Evolutionary conservation across 306 rosid species (phyloP).

Genomic region (Vachellia pachyceras): DNA sequence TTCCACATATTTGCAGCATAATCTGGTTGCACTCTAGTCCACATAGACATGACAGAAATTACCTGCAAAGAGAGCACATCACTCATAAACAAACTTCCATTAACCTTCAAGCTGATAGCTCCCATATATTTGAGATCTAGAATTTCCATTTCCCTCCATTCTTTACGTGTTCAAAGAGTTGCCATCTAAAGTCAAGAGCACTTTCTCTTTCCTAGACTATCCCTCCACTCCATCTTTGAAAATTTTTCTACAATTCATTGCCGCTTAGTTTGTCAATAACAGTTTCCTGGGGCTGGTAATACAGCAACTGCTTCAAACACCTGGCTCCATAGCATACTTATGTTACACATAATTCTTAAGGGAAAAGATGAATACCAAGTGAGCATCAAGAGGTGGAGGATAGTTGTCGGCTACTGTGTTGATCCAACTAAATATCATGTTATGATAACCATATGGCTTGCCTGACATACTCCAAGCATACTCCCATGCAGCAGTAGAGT

Average conservation of each 20-base stretch:
- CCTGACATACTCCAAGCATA: constrained; percentile 93
- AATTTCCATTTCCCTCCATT: neutral
- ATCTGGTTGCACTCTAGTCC: constrained; percentile 95
- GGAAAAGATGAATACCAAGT: constrained; percentile 68
- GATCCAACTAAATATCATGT: constrained; percentile 99
- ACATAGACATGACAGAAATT: constrained; percentile 99
- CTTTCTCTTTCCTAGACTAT: constrained; percentile 12
- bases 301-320: constrained; percentile 23
- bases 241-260: constrained; percentile 22
- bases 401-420: constrained; percentile 93
- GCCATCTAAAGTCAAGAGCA: constrained; percentile 7
- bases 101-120: constrained; percentile 14
- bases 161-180: neutral
- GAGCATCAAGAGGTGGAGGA: constrained; percentile 99
- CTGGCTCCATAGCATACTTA: constrained; percentile 31
- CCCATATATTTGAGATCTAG: constrained; percentile 7
- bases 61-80: constrained; percentile 60
- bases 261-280: neutral
- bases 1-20: constrained; percentile 99
- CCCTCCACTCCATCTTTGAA: constrained; percentile 18
- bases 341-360: constrained; percentile 8
- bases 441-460: constrained; percentile 98
- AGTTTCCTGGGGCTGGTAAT: too few species aligned
- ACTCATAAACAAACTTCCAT: constrained; percentile 33
- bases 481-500: constrained; percentile 94